Conservation (phyloP, 495 filamentous ascomycete species). For the Neurospora sp. region DNA sequence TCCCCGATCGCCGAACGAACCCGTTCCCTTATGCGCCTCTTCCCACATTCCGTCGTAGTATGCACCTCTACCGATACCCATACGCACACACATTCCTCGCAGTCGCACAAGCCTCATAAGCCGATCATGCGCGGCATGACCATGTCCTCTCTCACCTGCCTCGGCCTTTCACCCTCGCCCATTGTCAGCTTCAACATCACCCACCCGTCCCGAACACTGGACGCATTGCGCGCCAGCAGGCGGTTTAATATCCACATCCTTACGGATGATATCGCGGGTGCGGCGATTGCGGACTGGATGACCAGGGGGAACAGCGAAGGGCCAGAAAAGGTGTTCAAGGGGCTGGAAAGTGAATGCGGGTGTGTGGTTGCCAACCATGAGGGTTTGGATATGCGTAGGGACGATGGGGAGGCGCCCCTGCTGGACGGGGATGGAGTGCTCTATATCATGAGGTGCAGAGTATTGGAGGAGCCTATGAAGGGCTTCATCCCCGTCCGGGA, state of each 20-base stretch:
- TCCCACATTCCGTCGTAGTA: slow-evolving; percentile 66
- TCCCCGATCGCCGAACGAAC: slow-evolving; percentile 29
- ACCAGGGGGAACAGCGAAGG: slow-evolving; percentile 24
- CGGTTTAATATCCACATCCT: slow-evolving; percentile 42
- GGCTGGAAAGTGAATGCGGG: slow-evolving; percentile 14
- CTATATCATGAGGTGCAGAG: slow-evolving; percentile 31
- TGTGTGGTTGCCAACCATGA: slow-evolving; percentile 8
- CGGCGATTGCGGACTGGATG: slow-evolving; percentile 33
- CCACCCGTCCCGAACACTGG: slow-evolving; percentile 58
- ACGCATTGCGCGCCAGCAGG: slow-evolving; percentile 39
- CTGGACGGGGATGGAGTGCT: slow-evolving; percentile 30
- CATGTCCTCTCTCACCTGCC: slow-evolving; percentile 73
- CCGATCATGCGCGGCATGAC: slow-evolving; percentile 52
- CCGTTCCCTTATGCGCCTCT: slow-evolving; percentile 55
- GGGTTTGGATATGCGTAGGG: neutral
- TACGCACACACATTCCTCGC: slow-evolving; percentile 12
- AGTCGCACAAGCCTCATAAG: slow-evolving; percentile 7
- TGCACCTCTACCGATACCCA: slow-evolving; percentile 40
- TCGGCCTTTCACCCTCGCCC: slow-evolving; percentile 55
- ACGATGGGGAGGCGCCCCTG: slow-evolving; percentile 10
- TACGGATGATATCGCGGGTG: slow-evolving; percentile 27
- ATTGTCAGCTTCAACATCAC: slow-evolving; percentile 73
- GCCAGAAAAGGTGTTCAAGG: slow-evolving; percentile 16
- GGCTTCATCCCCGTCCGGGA: slow-evolving; percentile 38
- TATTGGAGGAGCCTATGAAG: slow-evolving; percentile 17